Base-by-base conservation (phyloP, 2,329 filamentous ascomycete genomes). In the Hymenoscyphus infarciens region DNA sequence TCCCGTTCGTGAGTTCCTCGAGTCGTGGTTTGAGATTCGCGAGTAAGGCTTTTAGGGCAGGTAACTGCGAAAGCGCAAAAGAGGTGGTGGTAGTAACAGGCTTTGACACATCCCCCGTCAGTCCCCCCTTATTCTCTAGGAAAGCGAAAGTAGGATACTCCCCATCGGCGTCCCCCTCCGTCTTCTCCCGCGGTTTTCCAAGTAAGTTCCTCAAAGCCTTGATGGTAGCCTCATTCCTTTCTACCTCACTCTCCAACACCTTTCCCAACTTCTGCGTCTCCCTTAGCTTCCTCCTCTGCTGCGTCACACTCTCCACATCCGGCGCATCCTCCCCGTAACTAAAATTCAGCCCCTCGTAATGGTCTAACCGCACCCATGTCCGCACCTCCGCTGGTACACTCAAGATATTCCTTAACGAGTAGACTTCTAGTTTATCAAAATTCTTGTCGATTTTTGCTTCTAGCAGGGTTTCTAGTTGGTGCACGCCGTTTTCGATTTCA, bases 371-470 rank as follows among this genome's bases (percentile, higher is more conserved):
- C 67, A 98, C 87, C 86, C 90, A 97, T 63, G 85, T 83, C 70
- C 90, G 79, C 56, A 88, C 80, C 65, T 94, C 90, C 31, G 87
- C 85, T 57, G 85, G 85, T 45, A 94, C 85, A 49, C 84, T 88
- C 66, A 95, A 77, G 69, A 93, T 90, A 74, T 97, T 97, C 68
- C 92, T 83, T 80, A 99, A 82, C 59, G 92, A 88, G 78, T 94
- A 97, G 62, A 99, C 90, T 79, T 95, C 91, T 71, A 94, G 89
- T 67, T 89, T 87, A 79, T 95, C 91, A 73, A 94, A 94, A 68
- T 91, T 90, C 75, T 88, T 90, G 77, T 95, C 91, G 67, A 94
- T 91, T 70, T 87, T 89, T 54, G 89, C 85, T 75, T 91, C 91
- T 31, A 94, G 82, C 8, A 95, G 81, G 16, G 91, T 95, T 76